These are phyloP conservation scores for Diaporthe ilicicola DNA, from an alignment of 2,329 filamentous ascomycete genomes.

Conservation along the genomic window DNA sequence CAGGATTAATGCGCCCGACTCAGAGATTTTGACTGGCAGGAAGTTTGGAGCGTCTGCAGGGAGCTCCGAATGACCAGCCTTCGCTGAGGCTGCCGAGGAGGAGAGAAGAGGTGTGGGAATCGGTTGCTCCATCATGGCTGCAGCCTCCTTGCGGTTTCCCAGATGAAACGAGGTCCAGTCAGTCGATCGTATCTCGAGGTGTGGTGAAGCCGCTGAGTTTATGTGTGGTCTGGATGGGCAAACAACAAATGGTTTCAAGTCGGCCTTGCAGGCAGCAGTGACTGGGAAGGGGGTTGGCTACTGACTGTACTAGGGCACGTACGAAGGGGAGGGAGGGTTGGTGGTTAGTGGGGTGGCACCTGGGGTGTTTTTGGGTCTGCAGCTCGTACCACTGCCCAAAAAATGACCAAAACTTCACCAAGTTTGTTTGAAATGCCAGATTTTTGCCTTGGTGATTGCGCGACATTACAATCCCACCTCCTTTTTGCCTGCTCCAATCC, in stretches of 20 bases:
- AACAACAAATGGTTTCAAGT: not conserved
- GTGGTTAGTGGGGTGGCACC: no score
- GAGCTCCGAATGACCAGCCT: not conserved
- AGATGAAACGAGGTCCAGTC: not conserved
- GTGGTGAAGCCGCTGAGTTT: not conserved
- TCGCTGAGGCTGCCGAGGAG: not conserved
- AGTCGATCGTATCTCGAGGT: no score
- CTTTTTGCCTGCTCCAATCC: no score
- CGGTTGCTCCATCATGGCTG: not conserved
- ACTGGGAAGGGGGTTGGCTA: not conserved
- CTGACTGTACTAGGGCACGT: no score
- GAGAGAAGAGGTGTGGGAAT: not conserved
- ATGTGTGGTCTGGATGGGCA: not conserved
- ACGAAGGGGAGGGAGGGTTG: no score
- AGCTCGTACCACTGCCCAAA: no score
- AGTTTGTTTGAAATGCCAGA: no score
- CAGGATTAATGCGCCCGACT: conserved; percentile 10
- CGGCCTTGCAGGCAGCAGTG: not conserved
- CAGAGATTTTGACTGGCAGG: conserved; percentile 6
- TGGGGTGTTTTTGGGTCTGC: no score
- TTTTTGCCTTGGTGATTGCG: no score
- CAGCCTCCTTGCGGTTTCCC: not conserved
- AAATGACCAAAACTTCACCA: no score
- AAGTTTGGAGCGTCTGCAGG: not conserved
- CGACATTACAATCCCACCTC: no score